Evolutionary conservation across 352 stramenopile genomes (phyloP), one percentile per base, ranked within the genome.

Genomic region (Globisporangium alternatum): DNA sequence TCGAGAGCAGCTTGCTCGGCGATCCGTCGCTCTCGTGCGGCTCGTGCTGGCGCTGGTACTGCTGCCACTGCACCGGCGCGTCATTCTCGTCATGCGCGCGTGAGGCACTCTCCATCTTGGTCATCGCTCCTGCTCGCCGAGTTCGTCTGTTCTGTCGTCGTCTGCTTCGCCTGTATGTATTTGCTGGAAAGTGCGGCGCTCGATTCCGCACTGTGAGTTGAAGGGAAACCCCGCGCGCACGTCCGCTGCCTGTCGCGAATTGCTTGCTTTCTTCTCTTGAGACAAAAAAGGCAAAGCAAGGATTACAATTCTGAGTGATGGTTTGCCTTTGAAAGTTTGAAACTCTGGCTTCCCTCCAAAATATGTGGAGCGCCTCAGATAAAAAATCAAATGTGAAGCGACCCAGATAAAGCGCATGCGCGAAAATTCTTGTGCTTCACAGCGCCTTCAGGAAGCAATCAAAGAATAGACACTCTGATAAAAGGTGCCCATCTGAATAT

Each of bases 371-470:
- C 17, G 51, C 0, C 1, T 8, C 28, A 56, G 17, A 25, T 25
- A 1, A 8, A 3, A n/a, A 1, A 12, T 0, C 3, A 15, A 35
- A 28, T 49, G 37, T 62, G 56, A 25, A n/a, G 2, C 39, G 56
- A 2, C 28, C 41, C 39, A 45, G 19, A 62, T 61, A 25, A 10
- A 8, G 6, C 12, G 12, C n/a, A 31, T 68, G 25, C 17, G 30
- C 41, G 65, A 75, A 71, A 59, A 60, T 69, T 72, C 64, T 66
- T 65, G 65, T 74, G 61, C 35, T 65, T n/a, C 30, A 22, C 31
- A 41, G 48, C 37, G 52, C 15, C 61, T 39, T 9, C 43, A 39
- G 19, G 22, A 63, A 44, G 19, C 41, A 43, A 10, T n/a, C 19
- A 12, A 21, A 31, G 28, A 63, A 45, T 39, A 53, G 30, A 19